Base-by-base conservation (phyloP, 2,329 filamentous ascomycete species). In the Periconia sp. region DNA sequence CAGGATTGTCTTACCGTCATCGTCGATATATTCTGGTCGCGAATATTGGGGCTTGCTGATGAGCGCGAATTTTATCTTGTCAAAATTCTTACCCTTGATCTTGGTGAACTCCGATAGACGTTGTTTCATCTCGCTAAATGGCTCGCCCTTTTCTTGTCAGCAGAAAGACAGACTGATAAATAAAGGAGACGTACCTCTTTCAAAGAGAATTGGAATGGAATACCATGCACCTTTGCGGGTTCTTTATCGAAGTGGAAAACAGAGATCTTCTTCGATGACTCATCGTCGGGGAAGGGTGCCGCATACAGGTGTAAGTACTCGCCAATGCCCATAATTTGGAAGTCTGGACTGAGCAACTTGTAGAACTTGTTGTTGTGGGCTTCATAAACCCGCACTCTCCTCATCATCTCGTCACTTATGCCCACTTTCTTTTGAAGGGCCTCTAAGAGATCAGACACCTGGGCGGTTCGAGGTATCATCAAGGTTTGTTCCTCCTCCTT, bases 11-110 rank as follows among this genome's bases (percentile, higher is more conserved):
- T 78, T 75, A 96, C 92, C 91, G 73, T 97, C 94, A n/a, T n/a
- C n/a, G 56, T 87, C 84, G 33, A 99, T 77, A 73, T 95, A 95
- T 46, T 84, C 81, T 18, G 91, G 87, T 63, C 87, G 90, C 26
- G 87, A 84, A 71, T 89, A 95, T 37, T 83, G 79, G 24, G 57
- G 73, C 57, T 66, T 88, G 79, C 68, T 85, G 78, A 37, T 53
- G 23, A 96, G 81, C 5, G 91, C 88, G 76, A 99, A 96, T 72
- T 95, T 96, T 71, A 99, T 94, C 78, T 97, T 97, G 71, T 99
- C 92, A 57, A 99, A 92, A 54, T 90, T 90, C 78, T 99, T 99
- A 70, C 94, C 95, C 73, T 96, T 96, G 73, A 99, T 86, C 18
- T 92, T 92, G 1, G 89, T 96, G 46, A 92, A 82, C 70, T 92